Percentiles rank a stretch among this genome's conserved stretches.
These are phyloP conservation scores for Xylariaceae sp. DNA, from an alignment of 2,329 filamentous ascomycete species.

Conservation along the genomic window DNA sequence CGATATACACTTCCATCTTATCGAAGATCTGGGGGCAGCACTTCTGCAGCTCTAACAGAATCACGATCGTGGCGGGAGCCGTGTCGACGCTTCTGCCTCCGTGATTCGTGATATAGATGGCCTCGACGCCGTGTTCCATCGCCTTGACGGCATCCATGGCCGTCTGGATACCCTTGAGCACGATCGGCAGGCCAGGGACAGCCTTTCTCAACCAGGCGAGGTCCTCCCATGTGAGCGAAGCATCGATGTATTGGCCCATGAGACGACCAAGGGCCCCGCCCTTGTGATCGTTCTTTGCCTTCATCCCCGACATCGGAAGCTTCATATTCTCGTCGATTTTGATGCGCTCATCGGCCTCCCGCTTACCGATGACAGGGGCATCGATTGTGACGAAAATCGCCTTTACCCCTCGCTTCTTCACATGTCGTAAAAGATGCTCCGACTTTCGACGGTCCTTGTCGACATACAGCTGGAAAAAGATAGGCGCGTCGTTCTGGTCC, in stretches of 20 bases:
- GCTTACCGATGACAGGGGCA: conserved; percentile 51
- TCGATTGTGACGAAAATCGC: conserved; percentile 57
- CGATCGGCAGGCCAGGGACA: conserved; percentile 50
- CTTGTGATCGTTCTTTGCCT: conserved; percentile 46
- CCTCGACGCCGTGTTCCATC: conserved; percentile 56
- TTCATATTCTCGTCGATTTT: conserved; percentile 43
- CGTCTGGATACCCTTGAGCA: conserved; percentile 67
- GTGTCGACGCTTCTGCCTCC: conserved; percentile 55
- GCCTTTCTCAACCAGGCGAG: conserved; percentile 58
- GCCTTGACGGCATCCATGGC: conserved; percentile 57
- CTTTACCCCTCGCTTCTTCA: conserved; percentile 42
- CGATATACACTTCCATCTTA: conserved; percentile 56
- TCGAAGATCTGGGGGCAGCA: conserved; percentile 57
- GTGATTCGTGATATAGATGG: conserved; percentile 66
- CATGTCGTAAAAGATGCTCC: conserved; percentile 43
- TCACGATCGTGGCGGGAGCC: conserved; percentile 50
- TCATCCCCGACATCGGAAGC: conserved; percentile 47
- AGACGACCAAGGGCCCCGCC: conserved; percentile 51
- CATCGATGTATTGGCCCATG: conserved; percentile 54
- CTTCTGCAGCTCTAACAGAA: conserved; percentile 58
- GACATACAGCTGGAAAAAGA: conserved; percentile 58
- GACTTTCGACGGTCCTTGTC: conserved; percentile 50
- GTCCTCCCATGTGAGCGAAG: conserved; percentile 57
- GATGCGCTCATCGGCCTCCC: conserved; percentile 44
- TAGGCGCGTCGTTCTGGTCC: conserved; percentile 11